Evolutionary conservation across 2,329 filamentous ascomycete genomes (phyloP).

Genomic region (Xylaria sp.): DNA sequence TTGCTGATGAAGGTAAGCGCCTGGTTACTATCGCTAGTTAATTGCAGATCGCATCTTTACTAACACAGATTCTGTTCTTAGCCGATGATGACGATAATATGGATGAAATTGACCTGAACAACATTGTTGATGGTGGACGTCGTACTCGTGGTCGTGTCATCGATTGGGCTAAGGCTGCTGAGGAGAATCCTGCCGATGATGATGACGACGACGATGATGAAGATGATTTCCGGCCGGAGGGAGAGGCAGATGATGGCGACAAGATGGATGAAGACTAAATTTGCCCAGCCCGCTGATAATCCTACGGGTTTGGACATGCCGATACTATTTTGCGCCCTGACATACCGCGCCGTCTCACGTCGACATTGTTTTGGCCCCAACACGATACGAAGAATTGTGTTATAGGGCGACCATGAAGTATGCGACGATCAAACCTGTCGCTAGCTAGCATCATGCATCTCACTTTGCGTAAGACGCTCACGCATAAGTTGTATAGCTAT

Average conservation of each 20-base stretch:
- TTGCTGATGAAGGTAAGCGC: conserved; percentile 44
- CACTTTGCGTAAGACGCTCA: conserved; percentile 12
- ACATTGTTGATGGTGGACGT: conserved; percentile 82
- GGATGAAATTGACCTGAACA: conserved; percentile 89
- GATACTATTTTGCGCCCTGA: conserved; percentile 1
- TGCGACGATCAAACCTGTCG: conserved; percentile 23
- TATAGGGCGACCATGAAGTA: conserved; percentile 12
- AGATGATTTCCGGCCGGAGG: conserved; percentile 70
- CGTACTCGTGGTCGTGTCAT: conserved; percentile 94
- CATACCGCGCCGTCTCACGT: conserved; percentile 6
- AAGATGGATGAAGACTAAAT: conserved; percentile 72
- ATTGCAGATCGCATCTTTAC: conserved; percentile 10
- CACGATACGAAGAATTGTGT: conserved; percentile 10
- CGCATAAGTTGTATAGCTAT: conserved; percentile 12
- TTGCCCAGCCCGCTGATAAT: not conserved
- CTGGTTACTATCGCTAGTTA: conserved; percentile 16
- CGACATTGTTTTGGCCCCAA: conserved; percentile 1
- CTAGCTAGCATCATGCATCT: conserved; percentile 23
- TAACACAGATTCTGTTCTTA: conserved; percentile 30
- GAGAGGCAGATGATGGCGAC: conserved; percentile 72
- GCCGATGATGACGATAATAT: conserved; percentile 83
- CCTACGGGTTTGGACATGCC: not conserved
- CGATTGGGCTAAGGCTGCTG: conserved; percentile 90
- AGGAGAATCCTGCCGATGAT: conserved; percentile 78
- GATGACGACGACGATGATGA: conserved; percentile 81